Evolutionary conservation across 2,329 filamentous ascomycete genomes (phyloP).

Genomic region (Mollisia scopiformis): DNA sequence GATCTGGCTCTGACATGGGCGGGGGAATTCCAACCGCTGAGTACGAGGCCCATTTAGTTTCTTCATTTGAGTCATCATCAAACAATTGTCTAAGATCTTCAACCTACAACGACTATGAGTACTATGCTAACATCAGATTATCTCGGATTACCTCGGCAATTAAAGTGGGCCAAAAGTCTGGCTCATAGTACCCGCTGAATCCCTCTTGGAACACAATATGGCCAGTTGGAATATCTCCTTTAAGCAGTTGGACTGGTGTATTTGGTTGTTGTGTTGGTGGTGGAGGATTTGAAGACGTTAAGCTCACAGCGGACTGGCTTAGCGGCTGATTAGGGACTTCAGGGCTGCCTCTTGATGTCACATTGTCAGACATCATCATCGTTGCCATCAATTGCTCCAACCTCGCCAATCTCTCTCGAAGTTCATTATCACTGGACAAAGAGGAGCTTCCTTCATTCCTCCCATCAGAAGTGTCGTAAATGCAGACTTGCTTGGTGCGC

Average conservation of each 20-base stretch:
- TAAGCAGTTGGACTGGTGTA: neutral
- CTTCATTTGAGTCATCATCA: neutral
- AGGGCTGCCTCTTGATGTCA: neutral
- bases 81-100: slow-evolving; percentile 27
- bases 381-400: slow-evolving; percentile 26
- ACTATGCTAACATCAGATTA: neutral
- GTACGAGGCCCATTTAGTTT: slow-evolving; percentile 13
- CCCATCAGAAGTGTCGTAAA: slow-evolving; percentile 43
- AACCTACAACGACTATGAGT: slow-evolving; percentile 10
- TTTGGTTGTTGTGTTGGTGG: neutral
- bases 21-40: neutral
- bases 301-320: neutral
- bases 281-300: neutral
- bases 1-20: slow-evolving; percentile 5
- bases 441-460: neutral
- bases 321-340: neutral
- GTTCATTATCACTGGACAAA: slow-evolving; percentile 14
- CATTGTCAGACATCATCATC: slow-evolving; percentile 17
- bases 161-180: slow-evolving; percentile 25
- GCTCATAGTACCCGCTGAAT: slow-evolving; percentile 22
- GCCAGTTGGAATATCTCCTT: slow-evolving; percentile 14
- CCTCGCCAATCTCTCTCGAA: slow-evolving; percentile 24
- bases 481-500: slow-evolving; percentile 63
- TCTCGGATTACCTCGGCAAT: slow-evolving; percentile 23
- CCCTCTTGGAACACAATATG: slow-evolving; percentile 27